A percentile compares a stretch with the other conserved stretches of the same genome.
Evolutionary conservation across 805 yeast genomes (phyloP).

Genomic region (Saturnispora halmiae): DNA sequence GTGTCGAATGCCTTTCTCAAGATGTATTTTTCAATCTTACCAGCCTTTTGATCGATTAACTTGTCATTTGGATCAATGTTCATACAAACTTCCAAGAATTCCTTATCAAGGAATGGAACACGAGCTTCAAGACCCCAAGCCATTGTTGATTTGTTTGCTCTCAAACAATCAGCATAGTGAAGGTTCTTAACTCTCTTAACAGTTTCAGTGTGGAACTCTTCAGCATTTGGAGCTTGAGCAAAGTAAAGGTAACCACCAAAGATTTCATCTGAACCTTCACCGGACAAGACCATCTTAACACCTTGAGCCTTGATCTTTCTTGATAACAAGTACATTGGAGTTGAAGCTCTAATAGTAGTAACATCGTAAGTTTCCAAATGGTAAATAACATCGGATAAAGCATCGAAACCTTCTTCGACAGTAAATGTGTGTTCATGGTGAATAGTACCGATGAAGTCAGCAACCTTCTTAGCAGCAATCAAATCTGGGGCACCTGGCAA

Average conservation of each 20-base stretch:
- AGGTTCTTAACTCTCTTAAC: constrained; percentile 95
- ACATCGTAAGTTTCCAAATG: constrained; percentile 98
- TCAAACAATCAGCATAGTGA: constrained; percentile 92
- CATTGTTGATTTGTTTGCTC: constrained; percentile 99
- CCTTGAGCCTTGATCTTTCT: constrained; percentile 99
- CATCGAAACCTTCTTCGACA: constrained; percentile 92
- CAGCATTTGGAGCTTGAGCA: constrained; percentile 90
- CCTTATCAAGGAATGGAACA: constrained; percentile 96
- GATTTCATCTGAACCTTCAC: constrained; percentile 98
- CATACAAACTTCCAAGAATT: constrained; percentile 87
- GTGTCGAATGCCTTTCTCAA: constrained; percentile 97
- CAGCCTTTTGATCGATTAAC: constrained; percentile 61
- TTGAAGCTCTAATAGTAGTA: constrained; percentile 97
- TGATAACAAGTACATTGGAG: constrained; percentile 95
- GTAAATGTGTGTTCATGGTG: constrained; percentile 99
- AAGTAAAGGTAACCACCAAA: constrained; percentile 98
- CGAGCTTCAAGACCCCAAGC: constrained; percentile 99
- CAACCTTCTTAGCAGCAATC: constrained; percentile 92
- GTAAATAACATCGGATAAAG: constrained; percentile 86
- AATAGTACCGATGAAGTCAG: constrained; percentile 88
- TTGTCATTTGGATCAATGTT: constrained; percentile 91
- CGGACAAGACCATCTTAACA: constrained; percentile 97
- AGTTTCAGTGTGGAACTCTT: constrained; percentile 92
- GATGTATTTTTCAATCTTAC: constrained; percentile 87
- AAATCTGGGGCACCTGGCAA: constrained; percentile 97